phyloP scores from a whole-genome alignment of 331 rosid species.

The Acacia pycnantha region DNA sequence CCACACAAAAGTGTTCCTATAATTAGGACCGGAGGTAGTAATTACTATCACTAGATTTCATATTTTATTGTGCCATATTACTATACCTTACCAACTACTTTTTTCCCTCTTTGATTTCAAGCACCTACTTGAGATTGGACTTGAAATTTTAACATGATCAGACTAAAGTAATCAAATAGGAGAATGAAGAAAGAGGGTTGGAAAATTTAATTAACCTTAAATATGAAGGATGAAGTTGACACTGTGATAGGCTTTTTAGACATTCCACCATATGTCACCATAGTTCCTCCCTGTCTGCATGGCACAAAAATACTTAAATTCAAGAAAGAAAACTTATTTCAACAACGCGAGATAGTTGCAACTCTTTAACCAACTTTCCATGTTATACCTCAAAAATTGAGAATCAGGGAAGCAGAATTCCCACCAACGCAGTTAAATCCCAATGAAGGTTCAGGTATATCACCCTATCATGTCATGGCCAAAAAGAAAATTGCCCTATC shows the following conservation, averaged over 20 bases:
- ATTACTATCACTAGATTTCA: not conserved
- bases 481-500: slow-evolving; percentile 36
- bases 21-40: too few relatives aligned
- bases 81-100: not conserved
- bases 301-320: slow-evolving; percentile 12
- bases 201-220: slow-evolving; percentile 59
- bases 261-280: slow-evolving; percentile 99
- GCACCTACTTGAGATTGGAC: not conserved
- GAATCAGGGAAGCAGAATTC: slow-evolving; percentile 81
- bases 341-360: not conserved
- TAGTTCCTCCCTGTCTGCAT: slow-evolving; percentile 68
- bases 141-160: not conserved
- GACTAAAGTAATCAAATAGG: slow-evolving; percentile 4
- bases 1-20: too few relatives aligned
- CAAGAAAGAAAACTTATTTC: not conserved
- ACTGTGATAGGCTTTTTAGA: slow-evolving; percentile 83
- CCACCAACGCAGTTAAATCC: slow-evolving; percentile 98
- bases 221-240: slow-evolving; percentile 87
- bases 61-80: not conserved
- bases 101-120: not conserved
- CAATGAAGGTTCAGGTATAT: slow-evolving; percentile 72
- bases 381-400: slow-evolving; percentile 78
- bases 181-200: slow-evolving; percentile 1
- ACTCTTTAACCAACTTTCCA: not conserved
- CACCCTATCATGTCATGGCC: slow-evolving; percentile 46